Percentiles rank a stretch among this genome's conserved stretches.
Evolutionary conservation across 75 land plant genomes (phyloP).

Genomic region (Picea sitchensis): DNA sequence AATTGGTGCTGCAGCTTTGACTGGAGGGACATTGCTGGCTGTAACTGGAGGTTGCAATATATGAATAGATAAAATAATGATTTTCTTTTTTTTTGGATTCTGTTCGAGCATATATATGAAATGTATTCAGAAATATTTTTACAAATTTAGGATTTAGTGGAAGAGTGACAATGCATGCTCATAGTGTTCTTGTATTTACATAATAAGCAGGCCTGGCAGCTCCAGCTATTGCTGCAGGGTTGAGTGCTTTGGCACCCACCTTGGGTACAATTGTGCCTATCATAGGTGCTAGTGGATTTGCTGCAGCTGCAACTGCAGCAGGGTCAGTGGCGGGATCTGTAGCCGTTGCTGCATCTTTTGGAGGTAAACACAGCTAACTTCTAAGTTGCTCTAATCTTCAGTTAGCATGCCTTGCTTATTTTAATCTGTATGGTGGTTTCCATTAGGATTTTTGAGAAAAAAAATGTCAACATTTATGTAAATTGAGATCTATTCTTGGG

Average conservation of each 20-base stretch:
- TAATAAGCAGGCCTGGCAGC: slow-evolving; percentile 85
- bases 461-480: too few relatives aligned
- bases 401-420: too few relatives aligned
- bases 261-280: slow-evolving; percentile 86
- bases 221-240: slow-evolving; percentile 98
- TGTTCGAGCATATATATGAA: not conserved
- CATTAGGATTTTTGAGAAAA: too few relatives aligned
- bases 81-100: not conserved
- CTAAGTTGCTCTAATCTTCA: not conserved
- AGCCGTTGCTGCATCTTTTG: slow-evolving; percentile 99
- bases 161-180: not conserved
- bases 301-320: slow-evolving; percentile 92
- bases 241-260: slow-evolving; percentile 92
- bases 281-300: slow-evolving; percentile 97
- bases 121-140: not conserved
- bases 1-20: slow-evolving; percentile 98
- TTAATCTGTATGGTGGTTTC: too few relatives aligned
- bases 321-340: slow-evolving; percentile 96
- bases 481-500: too few relatives aligned
- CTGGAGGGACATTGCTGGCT: slow-evolving; percentile 93
- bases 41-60: slow-evolving; percentile 80
- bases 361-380: slow-evolving; percentile 46
- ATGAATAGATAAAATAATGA: too few relatives aligned
- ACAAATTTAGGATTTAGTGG: not conserved
- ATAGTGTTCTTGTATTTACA: not conserved